A percentile compares a stretch with the other conserved stretches of the same genome.
Conservation (phyloP, 1,284 basidiomycete genomes). For the Ustilago bromivora region DNA sequence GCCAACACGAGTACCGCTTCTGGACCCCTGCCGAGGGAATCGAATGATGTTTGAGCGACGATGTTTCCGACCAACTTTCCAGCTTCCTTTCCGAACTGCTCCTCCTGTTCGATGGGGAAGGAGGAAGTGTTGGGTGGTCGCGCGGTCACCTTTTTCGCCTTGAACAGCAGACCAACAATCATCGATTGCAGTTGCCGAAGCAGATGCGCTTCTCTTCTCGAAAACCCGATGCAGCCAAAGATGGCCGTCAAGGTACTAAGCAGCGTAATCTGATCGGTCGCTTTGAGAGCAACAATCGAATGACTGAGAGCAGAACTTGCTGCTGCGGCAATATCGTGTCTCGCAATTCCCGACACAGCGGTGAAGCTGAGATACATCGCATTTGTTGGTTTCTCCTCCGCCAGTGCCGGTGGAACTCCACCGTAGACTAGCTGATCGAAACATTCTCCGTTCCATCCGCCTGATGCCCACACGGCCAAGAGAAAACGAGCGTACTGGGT, state of each 20-base stretch:
- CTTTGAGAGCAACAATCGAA: slow-evolving; percentile 59
- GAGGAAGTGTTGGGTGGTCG: slow-evolving; percentile 22
- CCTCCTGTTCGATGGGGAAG: slow-evolving; percentile 36
- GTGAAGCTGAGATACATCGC: slow-evolving; percentile 56
- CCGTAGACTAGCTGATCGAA: slow-evolving; percentile 69
- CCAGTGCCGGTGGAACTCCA: slow-evolving; percentile 63
- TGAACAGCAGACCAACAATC: slow-evolving; percentile 53
- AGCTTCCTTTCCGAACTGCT: slow-evolving; percentile 23
- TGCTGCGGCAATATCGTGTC: slow-evolving; percentile 63
- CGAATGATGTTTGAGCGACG: slow-evolving; percentile 41
- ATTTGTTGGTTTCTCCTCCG: slow-evolving; percentile 48
- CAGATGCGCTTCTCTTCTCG: slow-evolving; percentile 59
- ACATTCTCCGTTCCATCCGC: slow-evolving; percentile 67
- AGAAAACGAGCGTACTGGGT: slow-evolving; percentile 65
- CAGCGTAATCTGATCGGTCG: slow-evolving; percentile 62
- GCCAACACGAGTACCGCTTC: slow-evolving; percentile 66
- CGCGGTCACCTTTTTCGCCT: slow-evolving; percentile 31
- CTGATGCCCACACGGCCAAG: slow-evolving; percentile 65
- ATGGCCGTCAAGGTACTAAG: slow-evolving; percentile 58
- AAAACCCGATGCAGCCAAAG: slow-evolving; percentile 64
- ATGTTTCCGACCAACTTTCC: slow-evolving; percentile 48
- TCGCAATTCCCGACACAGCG: slow-evolving; percentile 50
- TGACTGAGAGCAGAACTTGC: slow-evolving; percentile 58
- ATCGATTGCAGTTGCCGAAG: slow-evolving; percentile 59
- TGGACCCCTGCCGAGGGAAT: slow-evolving; percentile 35